phyloP scores from a whole-genome alignment of 2,329 filamentous ascomycete species.

The Botrytis aclada region DNA sequence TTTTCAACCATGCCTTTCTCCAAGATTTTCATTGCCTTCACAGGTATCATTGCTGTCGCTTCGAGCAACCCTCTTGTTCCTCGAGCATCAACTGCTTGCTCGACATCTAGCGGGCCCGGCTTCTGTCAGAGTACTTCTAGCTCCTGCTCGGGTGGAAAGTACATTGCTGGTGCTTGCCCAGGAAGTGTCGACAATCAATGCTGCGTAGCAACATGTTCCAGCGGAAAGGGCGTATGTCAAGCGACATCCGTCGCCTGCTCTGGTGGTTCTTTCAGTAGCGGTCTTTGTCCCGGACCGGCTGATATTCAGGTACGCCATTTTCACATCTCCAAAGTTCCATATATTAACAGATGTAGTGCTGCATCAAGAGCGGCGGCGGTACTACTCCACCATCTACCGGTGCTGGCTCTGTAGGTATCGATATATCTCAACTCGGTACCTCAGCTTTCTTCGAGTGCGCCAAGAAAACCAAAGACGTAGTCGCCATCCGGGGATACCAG shows the following conservation, averaged over 20 bases:
- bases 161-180: constrained; percentile 24
- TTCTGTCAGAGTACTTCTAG: constrained; percentile 23
- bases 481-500: constrained; percentile 25
- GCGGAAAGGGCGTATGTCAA: constrained; percentile 23
- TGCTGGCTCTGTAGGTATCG: constrained; percentile 19
- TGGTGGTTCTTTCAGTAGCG: constrained; percentile 21
- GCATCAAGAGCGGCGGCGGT: constrained; percentile 17
- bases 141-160: constrained; percentile 21
- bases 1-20: background rate
- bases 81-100: constrained; percentile 23
- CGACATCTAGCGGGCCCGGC: constrained; percentile 21
- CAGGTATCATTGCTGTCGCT: constrained; percentile 1
- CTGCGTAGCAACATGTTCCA: constrained; percentile 25
- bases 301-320: constrained; percentile 20
- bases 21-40: background rate
- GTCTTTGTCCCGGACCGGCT: constrained; percentile 24
- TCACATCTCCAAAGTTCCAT: too few species aligned
- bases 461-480: constrained; percentile 22
- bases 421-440: constrained; percentile 23
- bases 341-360: constrained; percentile 21
- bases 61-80: constrained; percentile 5
- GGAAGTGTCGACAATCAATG: constrained; percentile 26
- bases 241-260: constrained; percentile 21
- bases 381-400: constrained; percentile 9
- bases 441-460: constrained; percentile 25